phyloP scores from a whole-genome alignment of 768 basidiomycete species.

The Hydnomerulius pinastri region DNA sequence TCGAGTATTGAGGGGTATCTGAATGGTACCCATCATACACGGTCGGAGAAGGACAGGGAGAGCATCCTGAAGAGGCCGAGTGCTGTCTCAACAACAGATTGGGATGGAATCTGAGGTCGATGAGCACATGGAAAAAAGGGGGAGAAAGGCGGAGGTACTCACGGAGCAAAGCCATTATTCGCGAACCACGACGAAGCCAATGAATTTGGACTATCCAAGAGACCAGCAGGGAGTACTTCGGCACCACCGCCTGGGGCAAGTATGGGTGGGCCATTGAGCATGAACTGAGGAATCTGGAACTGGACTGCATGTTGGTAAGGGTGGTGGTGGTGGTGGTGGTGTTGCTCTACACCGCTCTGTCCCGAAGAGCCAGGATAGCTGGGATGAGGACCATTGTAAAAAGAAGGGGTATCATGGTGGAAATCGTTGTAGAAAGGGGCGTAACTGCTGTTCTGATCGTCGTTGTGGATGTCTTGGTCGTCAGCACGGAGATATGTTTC shows the following conservation, averaged over 20 bases:
- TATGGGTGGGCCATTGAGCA: constrained; percentile 56
- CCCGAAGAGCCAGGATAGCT: background rate
- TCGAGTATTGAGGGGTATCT: constrained; percentile 1
- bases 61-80: background rate
- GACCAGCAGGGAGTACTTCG: constrained; percentile 61
- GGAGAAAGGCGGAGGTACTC: constrained; percentile 1
- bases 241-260: constrained; percentile 74
- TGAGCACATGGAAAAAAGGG: constrained; percentile 11
- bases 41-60: background rate
- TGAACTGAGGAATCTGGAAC: constrained; percentile 69
- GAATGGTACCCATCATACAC: background rate
- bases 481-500: constrained; percentile 39
- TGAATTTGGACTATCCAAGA: constrained; percentile 29
- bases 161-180: constrained; percentile 44
- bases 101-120: constrained; percentile 23
- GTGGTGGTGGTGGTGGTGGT: constrained; percentile 7
- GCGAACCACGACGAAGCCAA: constrained; percentile 50
- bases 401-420: constrained; percentile 6
- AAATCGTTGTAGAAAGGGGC: constrained; percentile 7
- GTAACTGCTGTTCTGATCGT: constrained; percentile 10
- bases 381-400: constrained; percentile 1
- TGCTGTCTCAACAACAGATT: constrained; percentile 18
- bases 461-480: constrained; percentile 7
- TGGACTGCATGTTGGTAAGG: constrained; percentile 33
- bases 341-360: background rate